Percentiles rank a stretch among this genome's conserved stretches.
Conservation (phyloP, 208 protist species). For the Wallacemonas sp. region DNA sequence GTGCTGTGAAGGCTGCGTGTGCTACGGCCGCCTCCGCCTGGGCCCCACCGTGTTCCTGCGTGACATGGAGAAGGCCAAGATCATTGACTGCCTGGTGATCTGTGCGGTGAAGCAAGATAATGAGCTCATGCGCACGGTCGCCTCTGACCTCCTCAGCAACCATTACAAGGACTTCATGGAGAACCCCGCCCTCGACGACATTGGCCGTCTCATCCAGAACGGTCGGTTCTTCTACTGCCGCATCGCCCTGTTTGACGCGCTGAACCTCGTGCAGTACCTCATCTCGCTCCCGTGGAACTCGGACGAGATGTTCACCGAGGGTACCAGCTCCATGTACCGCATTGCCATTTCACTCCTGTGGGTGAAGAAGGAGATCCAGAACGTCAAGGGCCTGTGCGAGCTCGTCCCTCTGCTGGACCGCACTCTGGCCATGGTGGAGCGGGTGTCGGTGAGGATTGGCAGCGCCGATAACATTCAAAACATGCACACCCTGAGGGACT, state of each 20-base stretch:
- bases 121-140: slow-evolving; percentile 38
- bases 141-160: slow-evolving; percentile 39
- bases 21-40: slow-evolving; percentile 52
- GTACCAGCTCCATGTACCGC: slow-evolving; percentile 35
- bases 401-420: slow-evolving; percentile 46
- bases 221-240: slow-evolving; percentile 65
- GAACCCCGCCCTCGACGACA: slow-evolving; percentile 52
- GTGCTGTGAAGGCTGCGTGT: slow-evolving; percentile 73
- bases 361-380: slow-evolving; percentile 57
- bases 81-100: slow-evolving; percentile 79
- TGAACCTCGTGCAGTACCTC: slow-evolving; percentile 37
- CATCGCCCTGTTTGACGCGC: slow-evolving; percentile 58
- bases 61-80: slow-evolving; percentile 76
- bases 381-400: slow-evolving; percentile 43
- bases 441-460: slow-evolving; percentile 35
- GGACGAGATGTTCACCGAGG: slow-evolving; percentile 22
- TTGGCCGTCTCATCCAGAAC: slow-evolving; percentile 64
- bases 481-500: slow-evolving; percentile 47
- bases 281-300: slow-evolving; percentile 23
- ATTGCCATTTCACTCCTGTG: slow-evolving; percentile 51
- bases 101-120: slow-evolving; percentile 63
- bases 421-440: slow-evolving; percentile 40
- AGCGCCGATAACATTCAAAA: slow-evolving; percentile 40
- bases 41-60: slow-evolving; percentile 64
- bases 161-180: slow-evolving; percentile 57